These are phyloP conservation scores for Taphrina populina DNA, from an alignment of 1,139 yeast genomes.

Conservation along the genomic window DNA sequence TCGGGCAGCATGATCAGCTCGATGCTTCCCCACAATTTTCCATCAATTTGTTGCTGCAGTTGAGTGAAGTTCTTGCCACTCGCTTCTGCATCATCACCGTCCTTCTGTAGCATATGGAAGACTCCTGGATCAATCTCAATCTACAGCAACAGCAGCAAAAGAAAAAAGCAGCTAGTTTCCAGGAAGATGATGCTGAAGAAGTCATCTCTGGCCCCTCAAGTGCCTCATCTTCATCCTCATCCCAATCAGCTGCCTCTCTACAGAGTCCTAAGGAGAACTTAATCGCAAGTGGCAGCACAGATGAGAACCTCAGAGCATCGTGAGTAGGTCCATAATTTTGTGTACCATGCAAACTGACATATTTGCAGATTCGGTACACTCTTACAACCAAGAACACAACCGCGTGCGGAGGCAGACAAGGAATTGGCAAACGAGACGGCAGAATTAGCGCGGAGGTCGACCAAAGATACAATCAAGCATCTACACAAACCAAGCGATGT, in stretches of 20 bases:
- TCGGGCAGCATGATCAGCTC: no score
- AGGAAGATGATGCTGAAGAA: slow-evolving; percentile 26
- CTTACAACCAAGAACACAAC: no score
- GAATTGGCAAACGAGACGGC: no score
- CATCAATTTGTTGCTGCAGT: no score
- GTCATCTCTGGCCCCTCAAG: slow-evolving; percentile 27
- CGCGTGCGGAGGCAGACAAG: no score
- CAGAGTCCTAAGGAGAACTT: slow-evolving; percentile 1
- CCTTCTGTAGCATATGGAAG: no score
- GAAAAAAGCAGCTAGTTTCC: background rate
- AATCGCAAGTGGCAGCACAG: slow-evolving; percentile 23
- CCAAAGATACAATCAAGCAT: slow-evolving; percentile 26
- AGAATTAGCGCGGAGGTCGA: no score
- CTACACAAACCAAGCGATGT: background rate
- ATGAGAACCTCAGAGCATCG: slow-evolving; percentile 27
- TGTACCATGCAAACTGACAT: background rate
- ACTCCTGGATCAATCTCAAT: slow-evolving; percentile 19
- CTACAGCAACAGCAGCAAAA: slow-evolving; percentile 11
- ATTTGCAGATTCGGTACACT: background rate
- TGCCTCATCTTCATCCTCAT: slow-evolving; percentile 15
- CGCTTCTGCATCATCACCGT: no score
- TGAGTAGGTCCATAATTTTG: background rate
- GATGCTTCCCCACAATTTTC: no score
- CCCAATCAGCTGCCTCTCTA: slow-evolving; percentile 1
- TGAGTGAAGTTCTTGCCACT: no score